These are phyloP conservation scores for Amyloporia xantha DNA, from an alignment of 768 basidiomycete genomes.

Conservation along the genomic window DNA sequence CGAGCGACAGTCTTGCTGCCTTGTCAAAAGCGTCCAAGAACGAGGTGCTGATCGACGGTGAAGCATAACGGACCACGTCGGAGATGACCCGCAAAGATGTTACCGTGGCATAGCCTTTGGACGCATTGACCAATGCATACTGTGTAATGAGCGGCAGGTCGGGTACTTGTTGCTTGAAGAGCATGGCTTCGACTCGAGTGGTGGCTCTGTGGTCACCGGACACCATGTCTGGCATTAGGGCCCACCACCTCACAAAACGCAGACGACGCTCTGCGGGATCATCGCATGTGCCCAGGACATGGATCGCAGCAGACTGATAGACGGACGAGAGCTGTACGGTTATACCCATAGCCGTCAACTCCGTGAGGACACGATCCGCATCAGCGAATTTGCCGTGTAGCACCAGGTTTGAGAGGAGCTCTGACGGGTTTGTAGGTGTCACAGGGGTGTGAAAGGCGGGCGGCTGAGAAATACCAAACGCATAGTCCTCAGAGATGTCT, in stretches of 20 bases:
- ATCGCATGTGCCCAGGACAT: conserved; percentile 21
- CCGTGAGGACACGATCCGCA: conserved; percentile 32
- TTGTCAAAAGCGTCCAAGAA: conserved; percentile 33
- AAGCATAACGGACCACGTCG: conserved; percentile 38
- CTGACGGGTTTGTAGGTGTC: conserved; percentile 11
- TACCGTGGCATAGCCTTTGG: conserved; percentile 36
- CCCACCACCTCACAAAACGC: conserved; percentile 36
- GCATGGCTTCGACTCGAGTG: conserved; percentile 21
- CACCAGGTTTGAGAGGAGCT: conserved; percentile 24
- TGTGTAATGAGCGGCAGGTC: conserved; percentile 33
- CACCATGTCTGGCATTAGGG: conserved; percentile 31
- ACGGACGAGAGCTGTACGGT: conserved; percentile 32
- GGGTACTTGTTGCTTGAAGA: conserved; percentile 23
- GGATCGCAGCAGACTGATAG: conserved; percentile 27
- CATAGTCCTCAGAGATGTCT: conserved; percentile 28
- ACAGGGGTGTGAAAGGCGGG: conserved; percentile 5
- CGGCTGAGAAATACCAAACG: conserved; percentile 3
- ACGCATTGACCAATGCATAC: conserved; percentile 38
- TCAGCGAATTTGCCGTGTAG: conserved; percentile 23
- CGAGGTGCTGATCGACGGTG: conserved; percentile 23
- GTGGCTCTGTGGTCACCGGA: not conserved
- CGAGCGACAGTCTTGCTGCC: not conserved
- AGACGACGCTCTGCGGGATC: conserved; percentile 13
- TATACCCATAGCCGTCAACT: conserved; percentile 32
- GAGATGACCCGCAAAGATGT: conserved; percentile 23